Evolutionary conservation across 345 rosid species (phyloP), one percentile per base, ranked within the genome.

Genomic region (Populus nigra): DNA sequence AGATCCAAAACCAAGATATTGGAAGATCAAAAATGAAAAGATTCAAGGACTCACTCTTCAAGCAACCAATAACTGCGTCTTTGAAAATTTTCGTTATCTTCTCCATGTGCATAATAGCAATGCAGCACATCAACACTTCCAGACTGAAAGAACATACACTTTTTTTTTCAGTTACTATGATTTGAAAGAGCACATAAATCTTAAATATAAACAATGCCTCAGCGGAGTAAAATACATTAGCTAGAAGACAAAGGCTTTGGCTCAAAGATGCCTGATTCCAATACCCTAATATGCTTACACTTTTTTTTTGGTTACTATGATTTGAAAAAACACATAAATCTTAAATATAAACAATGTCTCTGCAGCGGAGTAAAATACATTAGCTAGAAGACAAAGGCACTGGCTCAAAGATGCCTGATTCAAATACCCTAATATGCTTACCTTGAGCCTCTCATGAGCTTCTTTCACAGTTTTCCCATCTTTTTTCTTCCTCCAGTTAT

Each of bases 41-140:
- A 76, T n/a, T 41, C 50, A 62, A 50, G 57, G 74, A 89, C 99
- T 91, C 85, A 96, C 99, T 96, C 94, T 78, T 93, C 98, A 82
- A 96, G 99, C 96, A 92, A 82, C 98, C 99, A 96, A 73, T 96
- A 96, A 77, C 96, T 90, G 86, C 99, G 92, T 68, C 99, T 90
- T 78, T 93, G 99, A 81, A 96, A 96, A 82, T 84, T 88, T 78
- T 92, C 96, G 72, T 92, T 87, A 10, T 91, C 90, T 85, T 93
- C 94, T 70, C 98, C 98, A 79, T 93, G 99, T 5, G 99, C 98
- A 90, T 96, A 96, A 81, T 96, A 96, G 80, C 98, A 93, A 82
- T 96, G 99, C 82, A 96, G 80, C 73, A 93, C 98, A 76, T 96
- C 99, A 76, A 93, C 57, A 29, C 96, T 90, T 83, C 99, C 99